Base-by-base conservation (phyloP, 2,329 filamentous ascomycete species). In the Cytospora schulzeri region DNA sequence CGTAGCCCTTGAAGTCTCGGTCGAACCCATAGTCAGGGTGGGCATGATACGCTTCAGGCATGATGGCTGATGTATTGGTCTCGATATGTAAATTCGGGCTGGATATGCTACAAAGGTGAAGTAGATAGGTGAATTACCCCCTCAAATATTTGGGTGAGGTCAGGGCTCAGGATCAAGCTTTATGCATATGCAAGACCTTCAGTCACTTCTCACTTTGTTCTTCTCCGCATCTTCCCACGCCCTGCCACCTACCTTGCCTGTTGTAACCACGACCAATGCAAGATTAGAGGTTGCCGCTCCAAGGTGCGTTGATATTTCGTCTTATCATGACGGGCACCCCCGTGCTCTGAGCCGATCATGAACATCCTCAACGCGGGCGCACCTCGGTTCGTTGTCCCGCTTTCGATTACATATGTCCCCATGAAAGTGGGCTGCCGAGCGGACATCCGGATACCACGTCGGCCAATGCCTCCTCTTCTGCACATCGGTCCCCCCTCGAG, bases 1-100 rank as follows among this genome's bases (percentile, higher is more conserved):
- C 78, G 55, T 79, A 80, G 1, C 78, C 78, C 55, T 74, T 75
- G 67, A 73, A 74, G 69, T 75, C 71, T n/a, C 73, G 73, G 52
- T 60, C 64, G 66, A 70, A 74, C 19, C 71, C 72, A 52, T 73
- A 75, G 56, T 73, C 70, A 12, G 73, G 73, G 57, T 64, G 55
- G 15, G 62, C 33, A 33, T 54, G 48, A 8, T 64, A 64, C 19
- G 8, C 22, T 17, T 64, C 62, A 14, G 62, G 35, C 62, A 64
- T 64, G 35, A 4, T 19, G 45, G 4, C 15, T 55, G 4, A 15
- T 14, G 15, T 3, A 22, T 0, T 3, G 17, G 58, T 3, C 4
- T 28, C 31, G 17, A 8, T 35, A 24, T 2, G n/a, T 12, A 3
- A 2, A n/a, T 2, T 22, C n/a, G 24, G n/a, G n/a, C 9, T 48